A percentile compares a stretch with the other conserved stretches of the same genome.
Conservation (phyloP, 2,329 filamentous ascomycete species). For the Colletotrichum australisinense region DNA sequence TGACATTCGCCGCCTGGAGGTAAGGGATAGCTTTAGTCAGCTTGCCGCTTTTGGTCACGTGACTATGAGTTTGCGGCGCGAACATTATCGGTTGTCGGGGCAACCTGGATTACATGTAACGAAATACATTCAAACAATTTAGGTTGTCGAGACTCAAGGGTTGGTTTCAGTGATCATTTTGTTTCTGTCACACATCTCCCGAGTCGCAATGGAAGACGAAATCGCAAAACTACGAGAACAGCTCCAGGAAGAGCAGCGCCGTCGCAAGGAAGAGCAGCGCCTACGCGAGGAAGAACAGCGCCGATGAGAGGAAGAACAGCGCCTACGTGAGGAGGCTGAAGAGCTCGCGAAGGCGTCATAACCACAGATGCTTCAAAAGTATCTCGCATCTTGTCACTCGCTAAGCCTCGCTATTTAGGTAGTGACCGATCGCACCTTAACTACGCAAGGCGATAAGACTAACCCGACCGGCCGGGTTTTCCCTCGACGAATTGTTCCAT, state of each 20-base stretch:
- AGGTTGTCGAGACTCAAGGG: not conserved
- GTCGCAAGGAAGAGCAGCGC: no score
- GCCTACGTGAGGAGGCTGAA: slow-evolving; percentile 42
- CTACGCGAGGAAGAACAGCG: not conserved
- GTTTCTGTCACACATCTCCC: no score
- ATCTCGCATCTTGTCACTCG: slow-evolving; percentile 47
- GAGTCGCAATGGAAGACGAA: no score
- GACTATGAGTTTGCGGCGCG: no score
- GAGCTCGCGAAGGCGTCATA: slow-evolving; percentile 36
- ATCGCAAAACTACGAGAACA: not conserved
- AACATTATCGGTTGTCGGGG: not conserved
- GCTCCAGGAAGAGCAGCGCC: not conserved
- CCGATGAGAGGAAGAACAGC: slow-evolving; percentile 16
- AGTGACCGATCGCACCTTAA: slow-evolving; percentile 45
- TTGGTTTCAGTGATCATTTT: not conserved
- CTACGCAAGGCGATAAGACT: slow-evolving; percentile 47
- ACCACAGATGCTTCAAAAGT: slow-evolving; percentile 40
- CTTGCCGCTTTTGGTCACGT: no score
- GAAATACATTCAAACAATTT: not conserved
- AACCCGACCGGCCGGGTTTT: slow-evolving; percentile 46
- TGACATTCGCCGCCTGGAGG: no score
- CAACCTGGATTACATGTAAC: not conserved
- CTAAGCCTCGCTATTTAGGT: slow-evolving; percentile 45
- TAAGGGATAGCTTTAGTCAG: no score
- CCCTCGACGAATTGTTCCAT: slow-evolving; percentile 50